Conservation (phyloP, 2,329 filamentous ascomycete species). For the Exophiala bonariae region DNA sequence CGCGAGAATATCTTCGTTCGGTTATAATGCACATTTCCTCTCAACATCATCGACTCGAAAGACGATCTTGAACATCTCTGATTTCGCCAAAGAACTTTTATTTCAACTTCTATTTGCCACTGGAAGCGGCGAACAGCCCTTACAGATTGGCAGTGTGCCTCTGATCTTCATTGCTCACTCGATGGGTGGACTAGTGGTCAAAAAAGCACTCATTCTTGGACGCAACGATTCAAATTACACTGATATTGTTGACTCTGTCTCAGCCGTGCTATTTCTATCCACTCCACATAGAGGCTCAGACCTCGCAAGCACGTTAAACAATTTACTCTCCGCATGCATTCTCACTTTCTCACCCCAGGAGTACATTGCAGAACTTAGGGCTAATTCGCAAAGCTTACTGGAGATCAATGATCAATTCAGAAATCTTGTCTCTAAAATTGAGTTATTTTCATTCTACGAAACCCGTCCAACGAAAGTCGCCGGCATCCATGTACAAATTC, state of each 20-base stretch:
- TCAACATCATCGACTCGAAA: neutral
- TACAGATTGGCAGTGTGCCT: slow-evolving; percentile 3
- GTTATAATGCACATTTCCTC: slow-evolving; percentile 28
- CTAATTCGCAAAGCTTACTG: slow-evolving; percentile 37
- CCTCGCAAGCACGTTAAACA: slow-evolving; percentile 27
- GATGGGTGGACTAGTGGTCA: slow-evolving; percentile 18
- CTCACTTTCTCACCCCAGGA: neutral
- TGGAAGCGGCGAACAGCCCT: neutral
- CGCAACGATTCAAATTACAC: slow-evolving; percentile 9
- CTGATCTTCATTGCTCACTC: slow-evolving; percentile 20
- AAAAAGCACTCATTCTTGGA: slow-evolving; percentile 15
- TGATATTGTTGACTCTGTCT: slow-evolving; percentile 4
- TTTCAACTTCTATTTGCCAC: neutral
- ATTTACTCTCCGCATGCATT: slow-evolving; percentile 31
- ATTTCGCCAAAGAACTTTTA: slow-evolving; percentile 21
- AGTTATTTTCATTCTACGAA: slow-evolving; percentile 51
- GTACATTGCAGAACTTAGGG: slow-evolving; percentile 38
- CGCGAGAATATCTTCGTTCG: slow-evolving; percentile 30
- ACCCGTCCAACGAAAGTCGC: slow-evolving; percentile 30
- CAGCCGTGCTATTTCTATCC: slow-evolving; percentile 30
- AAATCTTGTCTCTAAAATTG: slow-evolving; percentile 36
- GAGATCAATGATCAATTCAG: slow-evolving; percentile 49
- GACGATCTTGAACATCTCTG: neutral
- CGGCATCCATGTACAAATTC: neutral
- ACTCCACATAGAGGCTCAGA: slow-evolving; percentile 34